Base-by-base conservation (phyloP, 1,139 yeast species). In the Debaryomyces sp. region DNA sequence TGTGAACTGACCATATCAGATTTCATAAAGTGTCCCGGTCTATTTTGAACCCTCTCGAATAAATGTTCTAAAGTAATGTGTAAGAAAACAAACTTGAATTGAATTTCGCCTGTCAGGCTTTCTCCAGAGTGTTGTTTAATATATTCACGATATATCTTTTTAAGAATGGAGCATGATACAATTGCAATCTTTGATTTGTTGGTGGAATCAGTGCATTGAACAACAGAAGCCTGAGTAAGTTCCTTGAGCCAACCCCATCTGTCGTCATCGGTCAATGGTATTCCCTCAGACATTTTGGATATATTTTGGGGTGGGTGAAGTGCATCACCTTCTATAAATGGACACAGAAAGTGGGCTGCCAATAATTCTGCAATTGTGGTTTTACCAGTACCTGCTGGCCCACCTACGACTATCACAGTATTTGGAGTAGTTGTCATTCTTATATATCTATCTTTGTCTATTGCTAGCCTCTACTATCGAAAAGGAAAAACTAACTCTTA, bases 371-470 rank as follows among this genome's bases (percentile, higher is more conserved):
- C 96, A 26, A 88, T 78, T 1, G 97, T 89, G 29, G 95, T 78
- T 65, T 92, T 92, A 2, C 98, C 98, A 2, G 96, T 87, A 10
- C 97, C 97, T 0, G 97, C 91, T 1, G 98, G 96, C 0, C 99
- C 99, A 2, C 95, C 96, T 15, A 76, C 79, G 9, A 77, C 75
- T 29, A 75, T 65, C 4, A 75, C 72, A 1, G 64, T 63, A n/a
- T 27, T 42, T 26, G 40, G 15, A 21, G 44, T 43, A 17, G 47
- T 49, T 43, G 41, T 44, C 30, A 27, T 12, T 24, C 40, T 4
- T 8, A 9, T 17, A 8, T 32, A 15, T 32, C 22, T 17, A 4
- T 8, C 21, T 18, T 27, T 10, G 7, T 32, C 6, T 15, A 32
- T 32, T 6, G 6, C 6, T 27, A 12, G 30, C 12, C 35, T 30